Conservation (phyloP, 2,329 filamentous ascomycete genomes). For the Periglandula ipomoeae region DNA sequence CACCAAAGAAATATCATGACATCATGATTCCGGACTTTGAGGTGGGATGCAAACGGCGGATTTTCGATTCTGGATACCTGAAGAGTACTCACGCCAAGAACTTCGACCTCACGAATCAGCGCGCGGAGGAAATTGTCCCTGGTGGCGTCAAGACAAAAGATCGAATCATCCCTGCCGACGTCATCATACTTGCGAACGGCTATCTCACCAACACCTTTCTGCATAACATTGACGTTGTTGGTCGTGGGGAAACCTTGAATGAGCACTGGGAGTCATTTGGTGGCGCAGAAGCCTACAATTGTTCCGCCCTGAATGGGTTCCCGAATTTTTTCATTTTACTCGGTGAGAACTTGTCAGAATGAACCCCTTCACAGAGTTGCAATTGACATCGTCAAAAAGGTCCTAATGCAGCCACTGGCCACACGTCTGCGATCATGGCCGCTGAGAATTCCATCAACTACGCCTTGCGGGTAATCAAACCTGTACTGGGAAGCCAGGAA, state of each 20-base stretch:
- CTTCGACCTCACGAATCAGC: slow-evolving; percentile 35
- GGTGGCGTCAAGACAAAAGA: slow-evolving; percentile 26
- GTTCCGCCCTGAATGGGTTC: slow-evolving; percentile 47
- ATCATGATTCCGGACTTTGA: slow-evolving; percentile 53
- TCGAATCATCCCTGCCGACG: slow-evolving; percentile 37
- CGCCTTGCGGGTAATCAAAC: slow-evolving; percentile 47
- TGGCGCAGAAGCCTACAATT: slow-evolving; percentile 54
- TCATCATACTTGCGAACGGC: slow-evolving; percentile 53
- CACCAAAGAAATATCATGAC: slow-evolving; percentile 51
- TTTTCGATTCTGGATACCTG: slow-evolving; percentile 50
- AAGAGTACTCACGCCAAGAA: slow-evolving; percentile 40
- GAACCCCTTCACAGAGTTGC: slow-evolving; percentile 14
- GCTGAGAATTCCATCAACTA: slow-evolving; percentile 54
- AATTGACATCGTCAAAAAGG: no score
- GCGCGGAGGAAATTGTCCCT: slow-evolving; percentile 36
- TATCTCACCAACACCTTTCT: slow-evolving; percentile 48
- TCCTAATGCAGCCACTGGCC: slow-evolving; percentile 54
- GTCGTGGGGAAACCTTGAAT: slow-evolving; percentile 39
- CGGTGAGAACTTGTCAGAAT: slow-evolving; percentile 20
- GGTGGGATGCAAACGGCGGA: slow-evolving; percentile 53
- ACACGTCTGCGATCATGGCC: slow-evolving; percentile 50
- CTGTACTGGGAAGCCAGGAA: slow-evolving; percentile 25
- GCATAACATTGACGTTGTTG: slow-evolving; percentile 41
- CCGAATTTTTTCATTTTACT: slow-evolving; percentile 58
- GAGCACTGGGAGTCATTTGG: slow-evolving; percentile 49